Base-by-base conservation (phyloP, 2,329 filamentous ascomycete species). In the Arthrocladium fulminans region DNA sequence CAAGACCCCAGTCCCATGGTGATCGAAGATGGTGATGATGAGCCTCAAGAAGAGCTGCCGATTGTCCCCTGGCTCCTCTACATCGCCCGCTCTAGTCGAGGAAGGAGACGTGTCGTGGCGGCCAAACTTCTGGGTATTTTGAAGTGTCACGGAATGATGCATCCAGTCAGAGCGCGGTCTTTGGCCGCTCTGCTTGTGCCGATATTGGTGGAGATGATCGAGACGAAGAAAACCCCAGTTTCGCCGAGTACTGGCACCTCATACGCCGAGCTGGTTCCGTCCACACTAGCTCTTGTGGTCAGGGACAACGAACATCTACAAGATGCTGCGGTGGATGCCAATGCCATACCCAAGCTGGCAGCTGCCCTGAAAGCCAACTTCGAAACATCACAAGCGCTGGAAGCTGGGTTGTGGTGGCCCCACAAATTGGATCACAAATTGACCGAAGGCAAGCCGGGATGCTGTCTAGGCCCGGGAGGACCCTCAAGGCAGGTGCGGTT, bases 271-370 rank as follows among this genome's bases (percentile, higher is more conserved):
- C 79, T 79, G 53, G 81, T 85, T 1, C 86, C 89, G 6, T 75
- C 79, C 1, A 77, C 94, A 9, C 72, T 97, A 47, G 86, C 88
- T 13, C 80, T 82, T 39, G 73, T 97, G 32, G 80, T 95, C 15
- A 80, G 81, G 22, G 86, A 92, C 59, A 88, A 83, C 62, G 80
- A 84, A 51, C 75, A 79, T 50, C 73, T 97, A 46, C 90, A 97
- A 65, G 85, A 83, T 58, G 82, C 87, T 30, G 88, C 88, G 0
- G 83, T 83, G 37, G 86, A 96, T 51, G 78, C 79, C 39, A 73
- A 72, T 47, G 76, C 78, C 9, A 74, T 86, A 46, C 77, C 76
- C 46, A 74, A 74, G 46, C 69, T 86, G 13, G 77, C 81, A 12
- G 73, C 78, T 47, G 72, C 84, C 50, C 65, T 86, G 19, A 84